These are phyloP conservation scores for Pleochaeta shiraiana DNA, from an alignment of 2,329 filamentous ascomycete species.

Conservation along the genomic window DNA sequence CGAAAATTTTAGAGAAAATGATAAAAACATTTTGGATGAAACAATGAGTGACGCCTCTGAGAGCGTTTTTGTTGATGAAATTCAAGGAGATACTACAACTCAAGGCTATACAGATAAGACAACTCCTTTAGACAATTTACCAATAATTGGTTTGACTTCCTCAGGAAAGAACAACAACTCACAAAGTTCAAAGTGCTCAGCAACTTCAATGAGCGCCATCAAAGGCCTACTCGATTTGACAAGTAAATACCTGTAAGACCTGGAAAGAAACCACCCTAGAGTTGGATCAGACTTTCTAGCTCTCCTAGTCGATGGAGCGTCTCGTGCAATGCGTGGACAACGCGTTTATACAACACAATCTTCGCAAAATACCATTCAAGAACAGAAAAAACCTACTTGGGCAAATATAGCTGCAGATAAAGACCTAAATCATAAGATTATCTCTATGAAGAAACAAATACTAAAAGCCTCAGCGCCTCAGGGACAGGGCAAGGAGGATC, in stretches of 20 bases:
- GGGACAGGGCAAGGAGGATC: background rate
- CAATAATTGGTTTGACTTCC: background rate
- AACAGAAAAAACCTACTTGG: background rate
- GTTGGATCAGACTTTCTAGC: too few relatives aligned
- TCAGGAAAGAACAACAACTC: too few relatives aligned
- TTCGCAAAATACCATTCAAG: background rate
- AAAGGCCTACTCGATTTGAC: background rate
- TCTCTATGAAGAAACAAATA: background rate
- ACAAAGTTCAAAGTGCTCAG: too few relatives aligned
- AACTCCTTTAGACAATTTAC: background rate
- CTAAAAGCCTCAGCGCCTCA: background rate
- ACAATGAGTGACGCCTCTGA: background rate
- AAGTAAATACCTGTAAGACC: background rate
- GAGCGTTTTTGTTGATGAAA: background rate
- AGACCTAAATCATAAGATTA: background rate
- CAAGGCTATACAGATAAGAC: background rate
- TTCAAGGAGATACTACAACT: background rate
- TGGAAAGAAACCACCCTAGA: too few relatives aligned
- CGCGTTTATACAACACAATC: background rate
- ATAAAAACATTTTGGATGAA: background rate
- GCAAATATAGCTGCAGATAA: background rate
- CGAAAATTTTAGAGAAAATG: background rate
- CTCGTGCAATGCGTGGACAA: too few relatives aligned
- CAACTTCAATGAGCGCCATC: background rate
- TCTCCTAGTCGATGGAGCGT: too few relatives aligned